phyloP scores from a whole-genome alignment of 2,329 filamentous ascomycete genomes.

The Clonostachys solani region DNA sequence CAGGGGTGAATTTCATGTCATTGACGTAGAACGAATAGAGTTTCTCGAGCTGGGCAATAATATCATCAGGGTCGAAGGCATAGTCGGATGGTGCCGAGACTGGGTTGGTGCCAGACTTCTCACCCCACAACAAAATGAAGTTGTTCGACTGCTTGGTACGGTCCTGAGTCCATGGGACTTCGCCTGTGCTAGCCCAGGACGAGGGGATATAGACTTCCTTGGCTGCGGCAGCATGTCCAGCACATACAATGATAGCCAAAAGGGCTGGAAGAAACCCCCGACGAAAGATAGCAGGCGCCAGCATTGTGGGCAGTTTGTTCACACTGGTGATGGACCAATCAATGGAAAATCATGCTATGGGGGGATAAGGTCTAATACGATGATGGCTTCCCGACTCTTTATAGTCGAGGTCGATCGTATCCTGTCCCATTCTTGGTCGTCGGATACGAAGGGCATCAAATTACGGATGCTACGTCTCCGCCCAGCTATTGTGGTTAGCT shows the following conservation, averaged over 20 bases:
- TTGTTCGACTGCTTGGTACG: slow-evolving; percentile 1
- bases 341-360: too few species aligned
- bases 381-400: too few species aligned
- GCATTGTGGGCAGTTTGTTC: background rate
- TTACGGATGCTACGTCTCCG: too few species aligned
- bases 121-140: slow-evolving; percentile 1
- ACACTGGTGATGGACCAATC: too few species aligned
- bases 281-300: background rate
- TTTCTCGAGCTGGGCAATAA: background rate
- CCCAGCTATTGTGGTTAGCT: too few species aligned
- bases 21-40: slow-evolving; percentile 1
- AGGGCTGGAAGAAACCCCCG: background rate
- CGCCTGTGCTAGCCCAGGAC: background rate
- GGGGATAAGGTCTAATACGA: too few species aligned
- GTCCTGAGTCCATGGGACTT: background rate
- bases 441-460: too few species aligned
- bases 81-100: background rate
- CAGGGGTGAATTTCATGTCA: slow-evolving; percentile 1
- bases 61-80: slow-evolving; percentile 1
- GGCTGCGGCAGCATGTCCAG: background rate
- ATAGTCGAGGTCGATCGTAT: too few species aligned
- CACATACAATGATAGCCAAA: background rate
- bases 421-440: too few species aligned
- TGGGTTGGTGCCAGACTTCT: slow-evolving; percentile 1
- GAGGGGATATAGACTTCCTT: background rate